A percentile compares a stretch with the other conserved stretches of the same genome.
Evolutionary conservation across 2,329 filamentous ascomycete genomes (phyloP).

Genomic region (Fusarium sublunatum): DNA sequence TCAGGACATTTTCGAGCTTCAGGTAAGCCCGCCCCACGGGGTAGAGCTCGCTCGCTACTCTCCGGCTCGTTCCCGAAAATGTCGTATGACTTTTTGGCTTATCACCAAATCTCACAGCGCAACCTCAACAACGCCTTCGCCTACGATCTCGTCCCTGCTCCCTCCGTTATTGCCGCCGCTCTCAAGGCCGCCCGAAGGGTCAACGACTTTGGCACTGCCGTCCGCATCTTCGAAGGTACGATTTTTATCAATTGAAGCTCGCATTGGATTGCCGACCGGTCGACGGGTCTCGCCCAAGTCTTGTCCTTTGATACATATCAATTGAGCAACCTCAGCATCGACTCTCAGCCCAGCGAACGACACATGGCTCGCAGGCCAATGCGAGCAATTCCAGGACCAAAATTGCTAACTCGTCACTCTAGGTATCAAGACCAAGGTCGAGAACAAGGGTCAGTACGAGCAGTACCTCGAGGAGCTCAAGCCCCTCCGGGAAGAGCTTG

Average conservation of each 20-base stretch:
- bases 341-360: not conserved
- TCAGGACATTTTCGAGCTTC: constrained; percentile 99
- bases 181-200: constrained; percentile 94
- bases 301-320: constrained; percentile 14
- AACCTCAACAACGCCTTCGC: constrained; percentile 99
- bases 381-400: not conserved
- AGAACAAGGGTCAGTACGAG: constrained; percentile 97
- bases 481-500: constrained; percentile 91
- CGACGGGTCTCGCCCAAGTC: constrained; percentile 15
- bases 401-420: constrained; percentile 35
- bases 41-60: constrained; percentile 39
- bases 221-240: constrained; percentile 98
- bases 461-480: constrained; percentile 96
- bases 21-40: constrained; percentile 69
- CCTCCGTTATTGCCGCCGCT: constrained; percentile 89
- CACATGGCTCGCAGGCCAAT: constrained; percentile 8
- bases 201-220: constrained; percentile 98
- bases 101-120: constrained; percentile 62
- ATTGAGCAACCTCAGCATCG: constrained; percentile 21
- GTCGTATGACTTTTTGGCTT: constrained; percentile 49
- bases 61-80: constrained; percentile 41
- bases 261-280: constrained; percentile 23
- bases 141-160: constrained; percentile 98
- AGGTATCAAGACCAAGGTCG: constrained; percentile 99
- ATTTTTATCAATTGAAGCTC: constrained; percentile 35